Conservation (phyloP, 345 rosid species). For the Aquilaria yunnanensis region DNA sequence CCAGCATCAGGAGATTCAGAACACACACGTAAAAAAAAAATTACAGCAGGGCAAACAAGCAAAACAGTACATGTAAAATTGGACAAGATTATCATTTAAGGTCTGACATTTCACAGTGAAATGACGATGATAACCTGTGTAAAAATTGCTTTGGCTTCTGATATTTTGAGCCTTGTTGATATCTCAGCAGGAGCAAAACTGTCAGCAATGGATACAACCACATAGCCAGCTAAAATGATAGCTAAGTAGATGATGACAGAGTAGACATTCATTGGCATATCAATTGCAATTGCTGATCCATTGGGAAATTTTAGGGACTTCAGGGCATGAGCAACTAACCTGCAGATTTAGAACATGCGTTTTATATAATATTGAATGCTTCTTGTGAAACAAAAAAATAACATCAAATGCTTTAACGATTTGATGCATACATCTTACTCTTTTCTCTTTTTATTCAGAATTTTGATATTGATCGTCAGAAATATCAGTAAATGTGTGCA, state of each 20-base stretch:
- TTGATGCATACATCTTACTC: too few species aligned
- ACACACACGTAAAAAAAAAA: too few species aligned
- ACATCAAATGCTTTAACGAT: too few species aligned
- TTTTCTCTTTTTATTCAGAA: too few species aligned
- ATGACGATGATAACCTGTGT: constrained; percentile 56
- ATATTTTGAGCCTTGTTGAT: constrained; percentile 80
- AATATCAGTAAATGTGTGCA: too few species aligned
- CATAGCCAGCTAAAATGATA: constrained; percentile 74
- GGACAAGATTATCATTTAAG: neutral
- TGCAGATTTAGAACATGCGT: constrained; percentile 21
- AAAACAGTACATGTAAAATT: too few species aligned
- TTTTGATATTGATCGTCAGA: too few species aligned
- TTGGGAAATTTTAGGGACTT: constrained; percentile 49
- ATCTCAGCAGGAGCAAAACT: constrained; percentile 86
- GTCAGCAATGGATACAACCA: constrained; percentile 95
- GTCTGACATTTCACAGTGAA: constrained; percentile 1
- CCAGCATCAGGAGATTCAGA: too few species aligned
- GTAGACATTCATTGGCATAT: constrained; percentile 91
- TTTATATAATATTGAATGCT: constrained; percentile 4
- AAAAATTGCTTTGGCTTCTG: constrained; percentile 82
- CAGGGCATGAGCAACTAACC: constrained; percentile 81
- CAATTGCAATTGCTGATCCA: constrained; percentile 87
- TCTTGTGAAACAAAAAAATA: too few species aligned
- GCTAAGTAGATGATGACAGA: constrained; percentile 91
- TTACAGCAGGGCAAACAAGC: too few species aligned